Percentiles rank a stretch among this genome's conserved stretches.
Evolutionary conservation across 202 grass and related monocot genomes (phyloP).

Genomic region (Cymbopogon flexuosus): DNA sequence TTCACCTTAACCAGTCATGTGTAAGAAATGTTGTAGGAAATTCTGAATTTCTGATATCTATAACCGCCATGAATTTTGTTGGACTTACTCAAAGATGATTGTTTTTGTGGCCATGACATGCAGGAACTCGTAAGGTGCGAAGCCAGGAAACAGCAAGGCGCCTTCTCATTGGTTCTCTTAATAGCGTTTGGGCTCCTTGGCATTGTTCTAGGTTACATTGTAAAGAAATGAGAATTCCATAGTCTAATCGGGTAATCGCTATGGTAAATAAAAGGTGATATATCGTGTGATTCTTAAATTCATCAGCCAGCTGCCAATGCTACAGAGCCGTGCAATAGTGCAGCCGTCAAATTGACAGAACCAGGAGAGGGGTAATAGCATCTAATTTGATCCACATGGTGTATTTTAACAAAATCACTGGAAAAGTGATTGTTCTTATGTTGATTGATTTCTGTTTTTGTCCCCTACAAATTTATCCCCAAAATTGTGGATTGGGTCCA

Average conservation of each 20-base stretch:
- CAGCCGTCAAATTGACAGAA: not conserved
- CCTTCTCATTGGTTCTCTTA: constrained; percentile 46
- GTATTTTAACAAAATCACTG: constrained; percentile 19
- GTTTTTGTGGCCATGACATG: not conserved
- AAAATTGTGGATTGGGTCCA: not conserved
- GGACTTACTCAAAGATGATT: constrained; percentile 1
- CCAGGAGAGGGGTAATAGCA: not conserved
- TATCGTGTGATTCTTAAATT: constrained; percentile 17
- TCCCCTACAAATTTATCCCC: not conserved
- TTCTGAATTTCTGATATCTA: not conserved
- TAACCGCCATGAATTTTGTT: constrained; percentile 4
- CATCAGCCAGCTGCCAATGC: constrained; percentile 11
- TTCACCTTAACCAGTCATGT: too few species aligned
- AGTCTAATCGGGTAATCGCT: not conserved
- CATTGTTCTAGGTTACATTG: constrained; percentile 53
- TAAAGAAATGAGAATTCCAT: constrained; percentile 49
- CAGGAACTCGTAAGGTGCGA: constrained; percentile 50
- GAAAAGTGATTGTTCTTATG: constrained; percentile 17
- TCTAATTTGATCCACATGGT: constrained; percentile 28
- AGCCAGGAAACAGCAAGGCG: constrained; percentile 36
- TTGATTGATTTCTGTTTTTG: not conserved
- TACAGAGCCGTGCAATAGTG: constrained; percentile 15
- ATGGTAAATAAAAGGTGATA: constrained; percentile 42
- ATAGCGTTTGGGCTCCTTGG: constrained; percentile 35
- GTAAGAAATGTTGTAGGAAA: not conserved